A percentile compares a stretch with the other conserved stretches of the same genome.
phyloP scores from a whole-genome alignment of 2,329 filamentous ascomycete genomes.

The Rhynchosporium agropyri region DNA sequence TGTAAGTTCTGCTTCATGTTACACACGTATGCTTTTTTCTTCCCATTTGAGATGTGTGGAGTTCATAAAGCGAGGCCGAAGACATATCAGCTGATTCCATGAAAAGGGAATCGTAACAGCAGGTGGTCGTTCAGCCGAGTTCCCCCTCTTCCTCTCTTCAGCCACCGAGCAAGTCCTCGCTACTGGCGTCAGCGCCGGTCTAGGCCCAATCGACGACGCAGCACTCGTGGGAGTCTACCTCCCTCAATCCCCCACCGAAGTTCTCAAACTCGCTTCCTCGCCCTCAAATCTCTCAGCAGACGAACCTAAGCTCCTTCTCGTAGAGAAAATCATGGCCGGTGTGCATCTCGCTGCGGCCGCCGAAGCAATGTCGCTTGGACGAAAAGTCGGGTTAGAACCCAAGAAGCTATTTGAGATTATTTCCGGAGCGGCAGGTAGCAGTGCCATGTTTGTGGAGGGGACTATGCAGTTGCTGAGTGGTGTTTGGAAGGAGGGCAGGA shows the following conservation, averaged over 20 bases:
- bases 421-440: slow-evolving; percentile 44
- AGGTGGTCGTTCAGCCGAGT: slow-evolving; percentile 39
- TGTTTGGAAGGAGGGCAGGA: slow-evolving; percentile 43
- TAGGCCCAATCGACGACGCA: slow-evolving; percentile 35
- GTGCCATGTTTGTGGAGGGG: slow-evolving; percentile 46
- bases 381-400: slow-evolving; percentile 55
- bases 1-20: slow-evolving; percentile 32
- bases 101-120: slow-evolving; percentile 40
- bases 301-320: slow-evolving; percentile 46
- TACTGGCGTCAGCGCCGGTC: slow-evolving; percentile 29
- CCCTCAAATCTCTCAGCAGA: slow-evolving; percentile 33
- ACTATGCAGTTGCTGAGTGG: slow-evolving; percentile 44
- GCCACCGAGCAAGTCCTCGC: slow-evolving; percentile 42
- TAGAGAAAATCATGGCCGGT: slow-evolving; percentile 60
- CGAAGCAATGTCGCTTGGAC: slow-evolving; percentile 60
- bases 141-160: slow-evolving; percentile 45
- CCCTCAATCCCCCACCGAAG: slow-evolving; percentile 28
- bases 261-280: slow-evolving; percentile 31
- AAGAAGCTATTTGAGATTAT: slow-evolving; percentile 52
- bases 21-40: background rate
- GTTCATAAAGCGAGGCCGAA: background rate
- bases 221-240: slow-evolving; percentile 33
- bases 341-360: slow-evolving; percentile 58
- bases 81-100: slow-evolving; percentile 2
- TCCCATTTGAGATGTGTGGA: background rate